phyloP scores from a whole-genome alignment of 2,329 filamentous ascomycete species.

The Penicillium italicum region DNA sequence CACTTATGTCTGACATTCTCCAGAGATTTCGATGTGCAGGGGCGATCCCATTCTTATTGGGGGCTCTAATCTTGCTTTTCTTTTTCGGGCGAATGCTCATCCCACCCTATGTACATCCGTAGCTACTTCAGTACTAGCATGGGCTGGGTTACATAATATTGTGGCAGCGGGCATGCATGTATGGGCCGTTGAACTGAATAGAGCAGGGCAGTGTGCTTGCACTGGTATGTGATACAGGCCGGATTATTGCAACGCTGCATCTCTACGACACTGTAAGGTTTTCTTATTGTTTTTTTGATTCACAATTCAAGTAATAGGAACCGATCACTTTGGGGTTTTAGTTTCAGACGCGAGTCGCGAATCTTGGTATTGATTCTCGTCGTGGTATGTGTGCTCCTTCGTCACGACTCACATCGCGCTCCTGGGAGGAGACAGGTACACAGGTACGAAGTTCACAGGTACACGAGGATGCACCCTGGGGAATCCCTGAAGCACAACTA shows the following conservation, averaged over 20 bases:
- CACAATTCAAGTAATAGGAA: neutral
- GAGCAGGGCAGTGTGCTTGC: neutral
- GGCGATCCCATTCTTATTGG: neutral
- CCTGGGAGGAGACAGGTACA: neutral
- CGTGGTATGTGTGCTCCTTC: neutral
- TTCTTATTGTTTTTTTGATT: neutral
- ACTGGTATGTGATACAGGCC: slow-evolving; percentile 10
- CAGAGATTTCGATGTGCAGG: slow-evolving; percentile 3
- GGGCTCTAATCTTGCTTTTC: neutral
- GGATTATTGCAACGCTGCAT: slow-evolving; percentile 7
- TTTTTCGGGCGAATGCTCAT: neutral
- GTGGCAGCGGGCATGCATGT: neutral
- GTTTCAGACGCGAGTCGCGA: neutral
- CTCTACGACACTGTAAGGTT: slow-evolving; percentile 8
- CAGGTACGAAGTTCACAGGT: neutral
- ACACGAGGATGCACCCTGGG: slow-evolving; percentile 4
- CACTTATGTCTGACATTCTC: slow-evolving; percentile 11
- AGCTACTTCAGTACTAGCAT: neutral
- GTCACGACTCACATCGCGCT: slow-evolving; percentile 7
- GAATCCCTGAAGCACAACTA: neutral
- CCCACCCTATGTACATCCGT: neutral
- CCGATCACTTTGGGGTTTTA: neutral
- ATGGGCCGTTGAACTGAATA: neutral
- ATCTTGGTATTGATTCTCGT: neutral
- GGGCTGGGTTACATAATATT: slow-evolving; percentile 2